Evolutionary conservation across 2,329 filamentous ascomycete genomes (phyloP).

Genomic region (Allantophomopsis cytisporea): DNA sequence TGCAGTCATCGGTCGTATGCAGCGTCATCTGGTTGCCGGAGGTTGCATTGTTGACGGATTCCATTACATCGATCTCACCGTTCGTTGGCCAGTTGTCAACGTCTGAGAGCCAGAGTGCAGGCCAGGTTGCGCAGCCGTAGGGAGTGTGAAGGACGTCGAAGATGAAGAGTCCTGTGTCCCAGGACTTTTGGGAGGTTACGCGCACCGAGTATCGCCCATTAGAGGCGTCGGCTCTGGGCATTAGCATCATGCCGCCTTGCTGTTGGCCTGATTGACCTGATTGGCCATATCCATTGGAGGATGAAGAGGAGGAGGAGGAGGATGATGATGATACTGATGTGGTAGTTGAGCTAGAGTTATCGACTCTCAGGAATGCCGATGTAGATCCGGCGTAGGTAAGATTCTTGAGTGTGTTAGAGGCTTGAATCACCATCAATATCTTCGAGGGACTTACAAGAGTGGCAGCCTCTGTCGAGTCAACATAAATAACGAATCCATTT

Average conservation of each 20-base stretch:
- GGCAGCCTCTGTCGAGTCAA: slow-evolving; percentile 9
- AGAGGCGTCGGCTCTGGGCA: slow-evolving; percentile 29
- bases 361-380: slow-evolving; percentile 44
- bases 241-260: too few species aligned
- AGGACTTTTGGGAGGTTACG: slow-evolving; percentile 39
- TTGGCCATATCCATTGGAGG: too few species aligned
- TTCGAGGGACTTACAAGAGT: slow-evolving; percentile 22
- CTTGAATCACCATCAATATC: slow-evolving; percentile 3
- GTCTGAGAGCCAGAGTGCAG: slow-evolving; percentile 51
- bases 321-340: too few species aligned
- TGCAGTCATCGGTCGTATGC: slow-evolving; percentile 30
- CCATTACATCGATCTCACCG: slow-evolving; percentile 44
- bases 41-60: slow-evolving; percentile 31
- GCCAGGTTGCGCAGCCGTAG: slow-evolving; percentile 37
- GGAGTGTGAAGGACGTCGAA: slow-evolving; percentile 46
- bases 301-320: too few species aligned
- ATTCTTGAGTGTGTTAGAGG: slow-evolving; percentile 23
- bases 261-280: too few species aligned
- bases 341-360: slow-evolving; percentile 31
- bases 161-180: slow-evolving; percentile 40
- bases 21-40: slow-evolving; percentile 28
- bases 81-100: slow-evolving; percentile 42
- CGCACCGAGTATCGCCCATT: slow-evolving; percentile 27
- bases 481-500: slow-evolving; percentile 30
- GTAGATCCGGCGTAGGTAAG: slow-evolving; percentile 42